A percentile compares a stretch with the other conserved stretches of the same genome.
Conservation (phyloP, 1,139 yeast species). For the Magnusiomyces ingens region DNA sequence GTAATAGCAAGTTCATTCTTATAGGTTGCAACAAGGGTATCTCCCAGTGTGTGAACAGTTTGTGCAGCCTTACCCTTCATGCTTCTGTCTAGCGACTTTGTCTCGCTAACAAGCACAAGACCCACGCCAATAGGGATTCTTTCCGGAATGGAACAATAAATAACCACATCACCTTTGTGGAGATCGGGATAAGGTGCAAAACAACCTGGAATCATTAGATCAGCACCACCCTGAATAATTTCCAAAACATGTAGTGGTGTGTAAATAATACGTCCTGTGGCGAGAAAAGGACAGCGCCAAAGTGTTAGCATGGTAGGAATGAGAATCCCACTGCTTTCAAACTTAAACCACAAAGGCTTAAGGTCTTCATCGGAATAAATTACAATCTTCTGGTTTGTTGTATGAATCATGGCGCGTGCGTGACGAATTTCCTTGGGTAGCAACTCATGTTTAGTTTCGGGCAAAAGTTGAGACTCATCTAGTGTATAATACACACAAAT, state of each 20-base stretch:
- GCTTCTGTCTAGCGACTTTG: slow-evolving; percentile 21
- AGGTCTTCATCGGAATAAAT: slow-evolving; percentile 59
- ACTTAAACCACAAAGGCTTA: slow-evolving; percentile 65
- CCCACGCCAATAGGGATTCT: slow-evolving; percentile 74
- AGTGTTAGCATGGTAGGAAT: slow-evolving; percentile 69
- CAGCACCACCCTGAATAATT: slow-evolving; percentile 66
- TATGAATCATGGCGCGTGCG: slow-evolving; percentile 53
- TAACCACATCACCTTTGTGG: slow-evolving; percentile 55
- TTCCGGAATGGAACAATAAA: slow-evolving; percentile 1
- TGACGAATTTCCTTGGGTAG: slow-evolving; percentile 60
- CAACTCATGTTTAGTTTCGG: slow-evolving; percentile 43
- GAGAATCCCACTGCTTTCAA: slow-evolving; percentile 43
- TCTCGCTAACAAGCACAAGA: slow-evolving; percentile 47
- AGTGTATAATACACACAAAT: slow-evolving; percentile 44
- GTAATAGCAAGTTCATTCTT: slow-evolving; percentile 18
- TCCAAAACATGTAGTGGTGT: slow-evolving; percentile 73
- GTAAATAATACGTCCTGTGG: slow-evolving; percentile 48
- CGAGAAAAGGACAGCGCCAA: slow-evolving; percentile 60
- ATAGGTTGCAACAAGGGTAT: slow-evolving; percentile 30
- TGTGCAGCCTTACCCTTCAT: slow-evolving; percentile 36
- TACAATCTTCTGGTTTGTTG: slow-evolving; percentile 49
- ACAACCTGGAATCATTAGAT: slow-evolving; percentile 88
- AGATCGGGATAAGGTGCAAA: slow-evolving; percentile 66
- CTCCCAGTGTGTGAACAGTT: slow-evolving; percentile 35
- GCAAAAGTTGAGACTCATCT: slow-evolving; percentile 40